phyloP scores from a whole-genome alignment of 129 eudicot genomes.

The Mikania micrantha region DNA sequence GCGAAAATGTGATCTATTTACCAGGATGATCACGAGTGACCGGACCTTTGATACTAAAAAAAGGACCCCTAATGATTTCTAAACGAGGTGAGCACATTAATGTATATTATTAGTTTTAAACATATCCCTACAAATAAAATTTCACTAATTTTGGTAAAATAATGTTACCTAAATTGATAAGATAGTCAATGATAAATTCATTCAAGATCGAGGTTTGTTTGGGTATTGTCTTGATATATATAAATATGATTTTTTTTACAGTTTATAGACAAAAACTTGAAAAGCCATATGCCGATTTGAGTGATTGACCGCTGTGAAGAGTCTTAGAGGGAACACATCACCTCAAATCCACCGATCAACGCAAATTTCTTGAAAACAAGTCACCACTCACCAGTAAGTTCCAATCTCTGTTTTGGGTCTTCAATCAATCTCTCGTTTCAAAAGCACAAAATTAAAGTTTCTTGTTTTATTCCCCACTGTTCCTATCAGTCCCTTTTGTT shows the following conservation, averaged over 20 bases:
- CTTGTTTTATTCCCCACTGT: constrained; percentile 26
- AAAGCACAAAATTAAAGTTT: constrained; percentile 25
- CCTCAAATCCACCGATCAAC: constrained; percentile 12
- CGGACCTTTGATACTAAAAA: no score
- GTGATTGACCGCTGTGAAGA: constrained; percentile 22
- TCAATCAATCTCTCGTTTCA: constrained; percentile 23
- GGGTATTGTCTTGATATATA: neutral
- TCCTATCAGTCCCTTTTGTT: constrained; percentile 28
- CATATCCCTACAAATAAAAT: no score
- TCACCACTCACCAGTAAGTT: constrained; percentile 19
- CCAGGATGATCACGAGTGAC: no score
- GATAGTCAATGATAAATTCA: no score
- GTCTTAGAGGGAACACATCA: neutral
- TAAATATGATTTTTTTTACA: constrained; percentile 11
- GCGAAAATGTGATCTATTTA: no score
- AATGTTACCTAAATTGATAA: no score
- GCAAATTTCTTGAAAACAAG: constrained; percentile 6
- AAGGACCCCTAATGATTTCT: no score
- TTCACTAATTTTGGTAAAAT: neutral
- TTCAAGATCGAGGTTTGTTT: neutral
- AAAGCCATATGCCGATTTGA: constrained; percentile 11
- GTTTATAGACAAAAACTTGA: neutral
- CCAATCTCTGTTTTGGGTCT: constrained; percentile 22
- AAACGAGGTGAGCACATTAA: no score
- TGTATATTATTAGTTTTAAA: no score